Evolutionary conservation across 305 asterid species (phyloP), one percentile per base, ranked within the genome.

Genomic region (Caryopteris hybrid): DNA sequence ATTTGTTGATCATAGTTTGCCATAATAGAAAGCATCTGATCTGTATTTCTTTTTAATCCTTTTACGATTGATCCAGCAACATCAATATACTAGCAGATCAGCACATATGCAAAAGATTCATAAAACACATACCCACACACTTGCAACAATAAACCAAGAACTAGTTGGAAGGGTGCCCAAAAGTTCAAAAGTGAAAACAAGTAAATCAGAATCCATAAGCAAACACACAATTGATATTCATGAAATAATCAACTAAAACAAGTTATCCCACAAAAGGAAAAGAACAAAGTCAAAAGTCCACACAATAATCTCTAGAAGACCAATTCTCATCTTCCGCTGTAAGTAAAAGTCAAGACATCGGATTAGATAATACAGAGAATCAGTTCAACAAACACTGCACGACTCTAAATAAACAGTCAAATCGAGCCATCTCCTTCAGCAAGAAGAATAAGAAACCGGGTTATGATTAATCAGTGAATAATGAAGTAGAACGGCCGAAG

Each of bases 251-350:
- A 67, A 29, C 36, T 17, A 2, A 29, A 36, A 8, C 11, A 36
- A 2, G 6, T 0, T 3, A 31, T 31, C 41, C 42, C 39, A 43
- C 39, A 71, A 42, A 54, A 14, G 14, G 21, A 45, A 43, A 36
- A 41, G 6, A 13, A 73, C 38, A 67, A 53, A 50, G 65, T 59
- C 78, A 74, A 61, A 67, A 5, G 73, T 42, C 34, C 64, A 14
- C 41, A 51, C 60, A 13, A 25, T 41, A 51, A 20, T 41, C 33
- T 42, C 74, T 33, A 68, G 38, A 60, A 59, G 5, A 25, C 58
- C 33, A 20, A n/a, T 45, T 42, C 0, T 2, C 53, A 59, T 53
- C 41, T 66, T 29, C 65, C 17, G 59, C 56, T 10, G 33, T 3
- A 41, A 67, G 45, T 67, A 21, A 73, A 25, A 62, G 61, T 45